Conservation (phyloP, 2,329 filamentous ascomycete species). For the Mollisiaceae sp. region DNA sequence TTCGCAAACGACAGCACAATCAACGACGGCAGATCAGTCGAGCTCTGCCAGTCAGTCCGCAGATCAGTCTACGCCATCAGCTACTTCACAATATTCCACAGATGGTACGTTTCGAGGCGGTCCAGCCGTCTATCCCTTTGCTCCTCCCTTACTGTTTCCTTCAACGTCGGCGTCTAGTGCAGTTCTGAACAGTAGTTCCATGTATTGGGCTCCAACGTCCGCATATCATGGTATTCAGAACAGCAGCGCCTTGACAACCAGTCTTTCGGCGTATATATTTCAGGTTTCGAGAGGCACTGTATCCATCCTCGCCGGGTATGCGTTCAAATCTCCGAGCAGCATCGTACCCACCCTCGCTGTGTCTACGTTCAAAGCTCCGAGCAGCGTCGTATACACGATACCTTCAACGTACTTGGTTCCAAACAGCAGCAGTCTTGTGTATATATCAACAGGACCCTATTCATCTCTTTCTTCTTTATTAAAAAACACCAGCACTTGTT, state of each 20-base stretch:
- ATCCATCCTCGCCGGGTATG: neutral
- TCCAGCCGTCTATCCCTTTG: constrained; percentile 28
- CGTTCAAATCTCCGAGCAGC: constrained; percentile 1
- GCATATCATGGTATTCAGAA: constrained; percentile 11
- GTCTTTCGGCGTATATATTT: constrained; percentile 6
- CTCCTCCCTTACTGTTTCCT: constrained; percentile 20
- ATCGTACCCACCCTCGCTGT: neutral
- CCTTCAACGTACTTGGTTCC: neutral
- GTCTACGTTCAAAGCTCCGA: neutral
- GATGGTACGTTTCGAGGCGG: constrained; percentile 32
- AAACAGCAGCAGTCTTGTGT: neutral
- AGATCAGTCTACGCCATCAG: constrained; percentile 10
- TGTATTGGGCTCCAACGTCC: constrained; percentile 12
- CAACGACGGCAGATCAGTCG: constrained; percentile 8
- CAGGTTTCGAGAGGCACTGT: neutral
- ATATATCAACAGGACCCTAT: neutral
- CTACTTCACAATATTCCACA: constrained; percentile 20
- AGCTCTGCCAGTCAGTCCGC: constrained; percentile 11
- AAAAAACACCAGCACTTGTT: neutral
- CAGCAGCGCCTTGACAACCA: constrained; percentile 4
- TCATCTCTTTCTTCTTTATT: neutral
- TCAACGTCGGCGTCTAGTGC: constrained; percentile 16
- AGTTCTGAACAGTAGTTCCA: constrained; percentile 23
- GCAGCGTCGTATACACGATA: constrained; percentile 6
- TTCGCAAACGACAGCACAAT: constrained; percentile 6